Conservation (phyloP, 2,329 filamentous ascomycete species). For the Aspergillus piperis region DNA sequence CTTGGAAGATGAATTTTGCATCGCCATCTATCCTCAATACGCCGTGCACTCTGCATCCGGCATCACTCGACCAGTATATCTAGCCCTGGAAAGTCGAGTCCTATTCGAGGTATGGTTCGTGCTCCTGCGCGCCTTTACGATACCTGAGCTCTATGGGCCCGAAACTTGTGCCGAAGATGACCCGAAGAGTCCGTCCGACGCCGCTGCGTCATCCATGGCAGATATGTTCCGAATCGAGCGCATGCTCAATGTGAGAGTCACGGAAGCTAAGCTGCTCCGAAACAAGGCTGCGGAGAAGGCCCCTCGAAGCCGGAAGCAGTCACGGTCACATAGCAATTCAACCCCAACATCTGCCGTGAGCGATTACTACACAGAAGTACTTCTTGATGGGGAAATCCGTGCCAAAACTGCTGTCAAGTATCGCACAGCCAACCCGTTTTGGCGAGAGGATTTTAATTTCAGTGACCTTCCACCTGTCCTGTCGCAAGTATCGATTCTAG, state of each 20-base stretch:
- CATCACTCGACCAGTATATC: slow-evolving; percentile 83
- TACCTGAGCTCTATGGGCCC: slow-evolving; percentile 85
- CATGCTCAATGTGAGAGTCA: slow-evolving; percentile 59
- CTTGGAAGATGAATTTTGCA: slow-evolving; percentile 87
- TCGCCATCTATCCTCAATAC: slow-evolving; percentile 95
- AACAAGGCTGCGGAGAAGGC: slow-evolving; percentile 34
- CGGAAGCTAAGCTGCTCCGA: slow-evolving; percentile 60
- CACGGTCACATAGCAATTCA: slow-evolving; percentile 32
- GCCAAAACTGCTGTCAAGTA: slow-evolving; percentile 52
- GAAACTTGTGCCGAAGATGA: slow-evolving; percentile 48
- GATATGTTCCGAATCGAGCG: slow-evolving; percentile 70
- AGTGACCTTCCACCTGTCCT: slow-evolving; percentile 50
- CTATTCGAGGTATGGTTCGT: slow-evolving; percentile 99
- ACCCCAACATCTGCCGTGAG: slow-evolving; percentile 33
- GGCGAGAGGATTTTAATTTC: slow-evolving; percentile 52
- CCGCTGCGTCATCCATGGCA: slow-evolving; percentile 41
- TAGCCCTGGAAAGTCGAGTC: slow-evolving; percentile 81
- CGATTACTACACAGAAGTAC: slow-evolving; percentile 52
- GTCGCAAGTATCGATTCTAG: slow-evolving; percentile 48
- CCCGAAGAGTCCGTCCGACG: slow-evolving; percentile 36
- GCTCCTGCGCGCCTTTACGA: slow-evolving; percentile 82
- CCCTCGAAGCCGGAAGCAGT: slow-evolving; percentile 36
- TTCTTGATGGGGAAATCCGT: slow-evolving; percentile 51
- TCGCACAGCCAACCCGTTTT: slow-evolving; percentile 50
- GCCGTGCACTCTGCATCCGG: slow-evolving; percentile 71